Base-by-base conservation (phyloP, 108 stramenopile genomes). In the Ochromonas danica region DNA sequence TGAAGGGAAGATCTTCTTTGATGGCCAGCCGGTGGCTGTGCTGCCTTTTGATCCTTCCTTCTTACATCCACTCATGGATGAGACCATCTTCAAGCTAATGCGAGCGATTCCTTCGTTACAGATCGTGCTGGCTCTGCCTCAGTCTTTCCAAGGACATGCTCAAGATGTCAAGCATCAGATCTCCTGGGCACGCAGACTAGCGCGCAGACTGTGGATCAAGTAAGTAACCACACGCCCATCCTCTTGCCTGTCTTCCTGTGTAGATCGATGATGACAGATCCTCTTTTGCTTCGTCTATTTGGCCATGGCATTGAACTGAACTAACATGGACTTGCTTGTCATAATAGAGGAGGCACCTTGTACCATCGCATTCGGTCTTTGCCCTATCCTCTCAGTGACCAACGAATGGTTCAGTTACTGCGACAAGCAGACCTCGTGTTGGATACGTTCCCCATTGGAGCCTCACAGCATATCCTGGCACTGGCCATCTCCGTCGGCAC, bases 31-130 rank as follows among this genome's bases (percentile, higher is more conserved):
- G 31, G 72, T 75, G 3, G 72, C 72, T 28, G 40, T 75, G 72
- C 40, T 75, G 31, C 31, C 31, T 6, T 6, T 75, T 31, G 36
- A 27, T 27, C 72, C 72, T 38, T 10, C n/a, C 40, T 6, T 35
- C 10, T 10, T 75, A 3, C 72, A 75, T 41, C 72, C 72, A 10
- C 17, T 75, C 14, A 75, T 75, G 72, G 72, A 75, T 41, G 72
- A 75, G 40, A 60, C 72, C 6, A 27, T 75, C 72, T 27, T 75
- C 10, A 27, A 33, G 10, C 3, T 75, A 28, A 38, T 75, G 72
- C 72, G 72, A 27, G 14, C 72, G 3, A 41, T 75, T 38, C 72
- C 72, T 10, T 27, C 43, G n/a, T 31, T 75, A 33, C 72, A 75
- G 3, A 3, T 75, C n/a, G 40, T 75, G 25, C 14, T 75, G 17